These are phyloP conservation scores for Puya raimondii DNA, from an alignment of 176 grass and related monocot species.

Conservation along the genomic window DNA sequence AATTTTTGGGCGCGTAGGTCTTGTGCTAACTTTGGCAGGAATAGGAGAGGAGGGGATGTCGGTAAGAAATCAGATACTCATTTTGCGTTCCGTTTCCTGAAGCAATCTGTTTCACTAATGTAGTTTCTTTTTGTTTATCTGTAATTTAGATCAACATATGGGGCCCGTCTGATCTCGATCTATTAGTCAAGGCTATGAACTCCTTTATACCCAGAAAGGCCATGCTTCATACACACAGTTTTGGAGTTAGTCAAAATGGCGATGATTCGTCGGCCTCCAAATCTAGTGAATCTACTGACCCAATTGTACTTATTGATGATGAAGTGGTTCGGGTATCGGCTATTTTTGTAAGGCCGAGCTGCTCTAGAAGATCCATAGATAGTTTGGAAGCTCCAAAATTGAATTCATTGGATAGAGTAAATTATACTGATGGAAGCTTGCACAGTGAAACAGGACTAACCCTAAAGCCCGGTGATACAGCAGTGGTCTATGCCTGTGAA, in stretches of 20 bases:
- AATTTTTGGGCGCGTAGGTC: conserved; percentile 31
- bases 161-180: conserved; percentile 89
- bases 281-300: conserved; percentile 24
- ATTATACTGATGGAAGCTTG: background rate
- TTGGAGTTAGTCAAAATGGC: conserved; percentile 33
- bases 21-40: conserved; percentile 80
- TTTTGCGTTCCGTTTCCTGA: conserved; percentile 1
- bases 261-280: conserved; percentile 22
- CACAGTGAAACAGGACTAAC: conserved; percentile 21
- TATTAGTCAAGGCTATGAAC: conserved; percentile 73
- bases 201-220: conserved; percentile 89
- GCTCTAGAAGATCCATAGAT: conserved; percentile 3
- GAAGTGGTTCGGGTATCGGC: conserved; percentile 88
- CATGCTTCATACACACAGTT: conserved; percentile 95
- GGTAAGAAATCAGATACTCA: conserved; percentile 39
- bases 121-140: conserved; percentile 15
- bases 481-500: conserved; percentile 89
- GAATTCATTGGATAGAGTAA: background rate
- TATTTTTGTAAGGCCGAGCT: conserved; percentile 62
- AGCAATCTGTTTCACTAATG: background rate
- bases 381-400: background rate
- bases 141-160: conserved; percentile 79
- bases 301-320: conserved; percentile 68
- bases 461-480: conserved; percentile 68
- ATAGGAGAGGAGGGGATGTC: conserved; percentile 95